Percentiles rank a stretch among this genome's conserved stretches.
Evolutionary conservation across 495 filamentous ascomycete genomes (phyloP).

Genomic region (Xylaria telfairii): DNA sequence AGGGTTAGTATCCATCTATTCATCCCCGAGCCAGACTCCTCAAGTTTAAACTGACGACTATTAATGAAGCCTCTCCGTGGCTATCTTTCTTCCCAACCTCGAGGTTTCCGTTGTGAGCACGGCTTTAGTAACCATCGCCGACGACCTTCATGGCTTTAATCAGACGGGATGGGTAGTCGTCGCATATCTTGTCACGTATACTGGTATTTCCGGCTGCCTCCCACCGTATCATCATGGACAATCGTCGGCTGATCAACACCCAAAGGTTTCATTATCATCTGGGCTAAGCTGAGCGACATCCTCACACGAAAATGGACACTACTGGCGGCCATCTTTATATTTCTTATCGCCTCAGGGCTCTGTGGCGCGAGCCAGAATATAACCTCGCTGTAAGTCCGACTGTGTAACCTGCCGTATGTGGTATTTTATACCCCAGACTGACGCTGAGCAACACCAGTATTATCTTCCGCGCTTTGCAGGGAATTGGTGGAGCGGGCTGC

Average conservation of each 20-base stretch:
- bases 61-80: slow-evolving; percentile 46
- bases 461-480: too few species aligned
- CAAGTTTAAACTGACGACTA: not conserved
- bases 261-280: not conserved
- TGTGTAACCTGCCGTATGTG: too few species aligned
- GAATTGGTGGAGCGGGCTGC: too few species aligned
- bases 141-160: slow-evolving; percentile 54
- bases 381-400: too few species aligned
- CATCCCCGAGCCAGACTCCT: not conserved
- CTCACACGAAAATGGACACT: not conserved
- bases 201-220: slow-evolving; percentile 41
- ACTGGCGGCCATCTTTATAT: too few species aligned
- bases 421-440: too few species aligned
- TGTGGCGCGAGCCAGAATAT: too few species aligned
- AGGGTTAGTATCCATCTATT: not conserved
- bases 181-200: slow-evolving; percentile 61
- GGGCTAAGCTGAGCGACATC: not conserved
- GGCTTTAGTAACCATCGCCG: slow-evolving; percentile 59
- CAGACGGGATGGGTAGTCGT: slow-evolving; percentile 60
- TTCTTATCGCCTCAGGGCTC: too few species aligned
- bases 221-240: too few species aligned
- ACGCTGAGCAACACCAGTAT: too few species aligned
- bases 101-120: slow-evolving; percentile 64
- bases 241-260: not conserved
- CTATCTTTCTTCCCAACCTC: slow-evolving; percentile 56